A percentile compares a stretch with the other conserved stretches of the same genome.
Conservation (phyloP, 306 rosid species). For the Vachellia pachyceras region DNA sequence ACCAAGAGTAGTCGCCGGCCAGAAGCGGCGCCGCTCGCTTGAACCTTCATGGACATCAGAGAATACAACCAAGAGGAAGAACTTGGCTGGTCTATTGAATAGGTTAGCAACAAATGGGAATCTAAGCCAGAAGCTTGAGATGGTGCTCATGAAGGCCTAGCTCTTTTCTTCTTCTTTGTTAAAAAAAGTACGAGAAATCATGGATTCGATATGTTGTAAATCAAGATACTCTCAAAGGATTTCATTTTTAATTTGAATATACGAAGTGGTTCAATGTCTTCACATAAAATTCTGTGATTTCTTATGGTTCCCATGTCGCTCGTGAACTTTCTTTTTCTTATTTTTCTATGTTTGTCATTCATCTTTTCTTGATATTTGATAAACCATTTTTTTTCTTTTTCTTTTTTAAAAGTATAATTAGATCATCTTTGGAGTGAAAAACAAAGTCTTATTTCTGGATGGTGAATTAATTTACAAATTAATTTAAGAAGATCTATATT, state of each 20-base stretch:
- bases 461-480: background rate
- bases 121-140: background rate
- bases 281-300: background rate
- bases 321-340: background rate
- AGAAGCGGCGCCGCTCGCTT: background rate
- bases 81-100: conserved; percentile 33
- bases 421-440: background rate
- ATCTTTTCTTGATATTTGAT: background rate
- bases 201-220: background rate
- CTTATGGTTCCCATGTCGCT: background rate
- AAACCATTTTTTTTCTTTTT: background rate
- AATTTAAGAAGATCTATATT: background rate
- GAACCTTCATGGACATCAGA: background rate
- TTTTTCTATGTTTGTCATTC: background rate
- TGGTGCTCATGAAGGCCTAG: background rate
- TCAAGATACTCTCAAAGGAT: background rate
- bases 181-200: background rate
- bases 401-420: no score
- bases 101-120: conserved; percentile 32
- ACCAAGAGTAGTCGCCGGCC: background rate
- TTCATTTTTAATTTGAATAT: background rate
- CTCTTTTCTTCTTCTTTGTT: background rate
- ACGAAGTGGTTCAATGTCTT: background rate
- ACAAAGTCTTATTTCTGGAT: background rate
- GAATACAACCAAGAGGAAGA: conserved; percentile 24